Conservation (phyloP, 805 yeast genomes). For the Sporopachydermia lactativora region DNA sequence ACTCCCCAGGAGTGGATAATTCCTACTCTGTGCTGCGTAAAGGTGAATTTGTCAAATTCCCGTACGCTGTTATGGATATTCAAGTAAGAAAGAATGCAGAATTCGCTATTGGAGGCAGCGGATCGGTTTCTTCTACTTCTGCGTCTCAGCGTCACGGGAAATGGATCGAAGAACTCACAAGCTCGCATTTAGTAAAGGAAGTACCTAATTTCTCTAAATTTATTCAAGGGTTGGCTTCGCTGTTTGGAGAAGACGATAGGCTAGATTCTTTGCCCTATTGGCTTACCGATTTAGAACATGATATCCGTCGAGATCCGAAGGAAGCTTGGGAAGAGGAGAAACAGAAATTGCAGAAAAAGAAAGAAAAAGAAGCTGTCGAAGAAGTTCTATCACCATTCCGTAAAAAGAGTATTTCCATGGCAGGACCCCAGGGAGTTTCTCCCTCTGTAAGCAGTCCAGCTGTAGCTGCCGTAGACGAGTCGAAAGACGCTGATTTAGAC, state of each 20-base stretch:
- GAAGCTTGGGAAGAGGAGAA: conserved; percentile 61
- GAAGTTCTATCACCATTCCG: conserved; percentile 3
- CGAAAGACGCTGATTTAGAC: conserved; percentile 16
- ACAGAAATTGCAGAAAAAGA: conserved; percentile 34
- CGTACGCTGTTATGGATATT: conserved; percentile 80
- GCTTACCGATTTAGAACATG: conserved; percentile 80
- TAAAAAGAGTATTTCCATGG: neutral
- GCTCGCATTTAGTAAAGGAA: conserved; percentile 77
- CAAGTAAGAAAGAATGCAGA: conserved; percentile 35
- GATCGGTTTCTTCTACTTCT: conserved; percentile 19
- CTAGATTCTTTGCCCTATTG: conserved; percentile 87
- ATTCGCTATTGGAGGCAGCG: conserved; percentile 15
- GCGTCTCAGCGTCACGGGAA: conserved; percentile 13
- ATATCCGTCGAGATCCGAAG: conserved; percentile 64
- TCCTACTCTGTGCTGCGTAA: conserved; percentile 65
- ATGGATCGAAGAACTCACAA: conserved; percentile 83
- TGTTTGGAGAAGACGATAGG: conserved; percentile 82
- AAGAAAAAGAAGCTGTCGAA: conserved; percentile 21
- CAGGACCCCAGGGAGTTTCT: neutral
- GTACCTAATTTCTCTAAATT: conserved; percentile 90
- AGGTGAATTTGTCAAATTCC: conserved; percentile 77
- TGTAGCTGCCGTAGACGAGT: conserved; percentile 36
- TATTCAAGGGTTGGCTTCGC: conserved; percentile 81
- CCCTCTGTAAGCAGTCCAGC: conserved; percentile 2
- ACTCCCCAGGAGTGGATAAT: conserved; percentile 48